These are phyloP conservation scores for Steccherinum ochraceum DNA, from an alignment of 768 basidiomycete species.

Conservation along the genomic window DNA sequence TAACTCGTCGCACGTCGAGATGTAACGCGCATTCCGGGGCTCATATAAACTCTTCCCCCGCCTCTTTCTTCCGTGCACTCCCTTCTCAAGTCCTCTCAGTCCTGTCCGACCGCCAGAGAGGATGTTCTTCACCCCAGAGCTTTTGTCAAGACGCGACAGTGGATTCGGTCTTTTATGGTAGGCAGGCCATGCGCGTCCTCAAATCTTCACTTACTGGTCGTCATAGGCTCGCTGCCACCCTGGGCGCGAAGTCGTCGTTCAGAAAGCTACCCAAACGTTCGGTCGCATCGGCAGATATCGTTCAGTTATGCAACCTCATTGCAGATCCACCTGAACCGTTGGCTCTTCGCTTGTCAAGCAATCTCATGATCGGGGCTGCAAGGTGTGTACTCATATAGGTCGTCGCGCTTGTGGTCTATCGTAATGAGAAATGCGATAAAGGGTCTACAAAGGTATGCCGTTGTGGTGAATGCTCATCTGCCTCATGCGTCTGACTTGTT, in stretches of 20 bases:
- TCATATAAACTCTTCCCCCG: neutral
- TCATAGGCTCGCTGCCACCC: conserved; percentile 81
- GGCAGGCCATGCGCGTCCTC: no score
- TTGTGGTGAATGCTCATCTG: neutral
- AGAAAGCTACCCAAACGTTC: conserved; percentile 78
- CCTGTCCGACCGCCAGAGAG: no score
- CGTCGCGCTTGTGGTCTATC: neutral
- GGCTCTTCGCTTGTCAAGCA: conserved; percentile 81
- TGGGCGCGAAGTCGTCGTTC: conserved; percentile 83
- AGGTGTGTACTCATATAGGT: conserved; percentile 43
- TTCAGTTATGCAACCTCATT: conserved; percentile 75
- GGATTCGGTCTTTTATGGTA: conserved; percentile 89
- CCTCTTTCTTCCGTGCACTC: conserved; percentile 1
- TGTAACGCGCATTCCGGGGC: neutral
- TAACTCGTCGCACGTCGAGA: neutral
- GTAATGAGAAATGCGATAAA: no score
- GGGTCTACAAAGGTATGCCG: conserved; percentile 42
- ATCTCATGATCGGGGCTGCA: conserved; percentile 84
- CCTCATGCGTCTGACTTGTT: neutral
- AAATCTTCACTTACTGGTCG: neutral
- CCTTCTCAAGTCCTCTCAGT: no score
- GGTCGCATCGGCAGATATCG: conserved; percentile 79
- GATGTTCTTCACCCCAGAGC: conserved; percentile 86
- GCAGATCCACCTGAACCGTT: conserved; percentile 80
- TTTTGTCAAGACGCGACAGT: conserved; percentile 76